phyloP scores from a whole-genome alignment of 2,329 filamentous ascomycete species.

The Apiospora arundinis region DNA sequence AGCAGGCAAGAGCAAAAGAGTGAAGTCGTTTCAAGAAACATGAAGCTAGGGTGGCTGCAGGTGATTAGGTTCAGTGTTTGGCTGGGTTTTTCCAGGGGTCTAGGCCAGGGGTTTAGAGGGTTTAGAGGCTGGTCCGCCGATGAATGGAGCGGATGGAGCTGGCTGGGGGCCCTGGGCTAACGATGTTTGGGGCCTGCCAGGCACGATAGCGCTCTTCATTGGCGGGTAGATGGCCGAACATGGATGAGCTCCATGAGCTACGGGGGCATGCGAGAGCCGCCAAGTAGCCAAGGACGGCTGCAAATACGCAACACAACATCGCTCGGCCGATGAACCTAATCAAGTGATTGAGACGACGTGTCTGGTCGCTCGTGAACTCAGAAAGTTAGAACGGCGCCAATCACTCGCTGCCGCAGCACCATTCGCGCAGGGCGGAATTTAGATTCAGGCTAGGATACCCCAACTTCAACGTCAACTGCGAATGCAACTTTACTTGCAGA shows the following conservation, averaged over 20 bases:
- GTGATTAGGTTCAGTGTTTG: background rate
- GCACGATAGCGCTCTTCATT: background rate
- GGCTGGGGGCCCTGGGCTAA: too few species aligned
- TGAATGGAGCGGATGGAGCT: too few species aligned
- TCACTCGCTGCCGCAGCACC: too few species aligned
- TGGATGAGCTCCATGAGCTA: background rate
- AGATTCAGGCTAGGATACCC: background rate
- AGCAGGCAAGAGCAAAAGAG: background rate
- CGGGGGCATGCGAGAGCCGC: background rate
- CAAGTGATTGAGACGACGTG: background rate
- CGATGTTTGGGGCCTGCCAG: background rate
- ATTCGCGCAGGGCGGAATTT: background rate
- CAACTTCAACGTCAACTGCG: background rate
- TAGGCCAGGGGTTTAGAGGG: background rate
- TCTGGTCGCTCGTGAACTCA: too few species aligned
- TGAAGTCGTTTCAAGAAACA: conserved; percentile 6
- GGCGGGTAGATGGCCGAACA: background rate
- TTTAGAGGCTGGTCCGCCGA: background rate
- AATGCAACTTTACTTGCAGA: too few species aligned
- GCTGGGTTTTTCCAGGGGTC: conserved; percentile 1
- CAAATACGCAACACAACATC: background rate
- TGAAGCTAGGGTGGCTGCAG: background rate
- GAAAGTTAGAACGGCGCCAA: too few species aligned
- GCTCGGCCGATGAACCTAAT: conserved; percentile 9
- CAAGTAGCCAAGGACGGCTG: background rate